Base-by-base conservation (phyloP, 2,329 filamentous ascomycete genomes). In the Fusarium euwallaceae region DNA sequence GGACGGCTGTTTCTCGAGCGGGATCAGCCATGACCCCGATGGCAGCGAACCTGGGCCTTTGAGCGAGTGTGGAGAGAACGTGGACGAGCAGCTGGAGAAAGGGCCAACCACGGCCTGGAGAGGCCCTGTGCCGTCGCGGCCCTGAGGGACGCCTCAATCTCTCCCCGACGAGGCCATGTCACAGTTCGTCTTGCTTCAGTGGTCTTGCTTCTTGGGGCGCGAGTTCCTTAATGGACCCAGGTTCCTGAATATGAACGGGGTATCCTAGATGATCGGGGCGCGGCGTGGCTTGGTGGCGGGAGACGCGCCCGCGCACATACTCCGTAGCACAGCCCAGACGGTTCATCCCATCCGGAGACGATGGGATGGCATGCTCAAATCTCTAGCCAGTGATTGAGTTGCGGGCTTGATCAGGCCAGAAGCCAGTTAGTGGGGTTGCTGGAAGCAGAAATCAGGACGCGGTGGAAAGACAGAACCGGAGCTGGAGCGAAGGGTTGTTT, bases 81-180 rank as follows among this genome's bases (percentile, higher is more conserved):
- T 43, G 51, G 53, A 63, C 48, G 72, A 48, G 62, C 43, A 32
- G 61, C 55, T 34, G 39, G n/a, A 32, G n/a, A 36, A 39, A 60
- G 32, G 43, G 20, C 63, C 71, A 74, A 74, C 71, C 71, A 72
- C 58, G 51, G 34, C 16, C 29, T 61, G 32, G 39, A 51, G 24
- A 24, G 45, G 55, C 20, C 61, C 48, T 61, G 43, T 53, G 41
- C 60, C 14, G 34, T 58, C 58, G 55, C 27, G 64, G 36, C 61
- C 62, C 63, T 60, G 51, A 61, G 62, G 70, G 56, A 43, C 66
- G 63, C 70, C 67, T 70, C 65, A 71, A 69, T 78, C 53, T 67
- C 63, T 73, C 68, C 66, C 71, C 61, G 64, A 76, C 73, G 64
- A 63, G 45, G 41, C 62, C 71, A 71, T 74, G 64, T 65, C 63